phyloP scores from a whole-genome alignment of 2,329 filamentous ascomycete genomes.

The Corinectria fuckeliana region DNA sequence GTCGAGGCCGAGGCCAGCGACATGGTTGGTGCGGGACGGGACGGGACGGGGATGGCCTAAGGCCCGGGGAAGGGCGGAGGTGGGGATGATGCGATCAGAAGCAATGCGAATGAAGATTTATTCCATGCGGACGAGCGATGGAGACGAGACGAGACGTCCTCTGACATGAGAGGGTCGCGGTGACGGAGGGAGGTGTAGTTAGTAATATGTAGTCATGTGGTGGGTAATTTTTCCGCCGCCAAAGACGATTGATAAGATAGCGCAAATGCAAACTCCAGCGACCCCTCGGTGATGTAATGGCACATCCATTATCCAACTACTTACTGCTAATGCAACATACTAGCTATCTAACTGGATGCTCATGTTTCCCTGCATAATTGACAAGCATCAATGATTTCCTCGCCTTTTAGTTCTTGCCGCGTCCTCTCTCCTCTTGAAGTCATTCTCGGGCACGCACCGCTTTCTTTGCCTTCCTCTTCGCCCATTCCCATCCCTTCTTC shows the following conservation, averaged over 20 bases:
- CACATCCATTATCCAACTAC: no score
- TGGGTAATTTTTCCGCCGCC: conserved; percentile 19
- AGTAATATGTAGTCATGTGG: neutral
- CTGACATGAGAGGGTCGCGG: neutral
- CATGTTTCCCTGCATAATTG: neutral
- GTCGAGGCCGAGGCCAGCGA: conserved; percentile 35
- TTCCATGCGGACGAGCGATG: neutral
- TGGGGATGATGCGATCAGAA: neutral
- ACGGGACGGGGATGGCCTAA: neutral
- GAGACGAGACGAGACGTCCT: neutral
- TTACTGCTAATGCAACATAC: conserved; percentile 7
- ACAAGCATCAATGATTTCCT: no score
- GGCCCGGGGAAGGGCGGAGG: neutral
- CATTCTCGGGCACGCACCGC: no score
- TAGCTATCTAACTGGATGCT: conserved; percentile 7
- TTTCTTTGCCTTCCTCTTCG: conserved; percentile 9
- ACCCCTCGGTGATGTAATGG: conserved; percentile 23
- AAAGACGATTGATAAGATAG: conserved; percentile 35
- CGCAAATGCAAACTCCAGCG: conserved; percentile 23
- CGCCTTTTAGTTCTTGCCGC: no score
- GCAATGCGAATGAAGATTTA: neutral
- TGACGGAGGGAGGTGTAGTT: conserved; percentile 1
- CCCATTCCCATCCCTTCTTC: conserved; percentile 24
- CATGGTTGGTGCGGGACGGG: conserved; percentile 15
- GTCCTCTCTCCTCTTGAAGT: no score